Evolutionary conservation across 2,329 filamentous ascomycete species (phyloP), one percentile per base, ranked within the genome.

Genomic region (Penicillium fuscoglaucum): DNA sequence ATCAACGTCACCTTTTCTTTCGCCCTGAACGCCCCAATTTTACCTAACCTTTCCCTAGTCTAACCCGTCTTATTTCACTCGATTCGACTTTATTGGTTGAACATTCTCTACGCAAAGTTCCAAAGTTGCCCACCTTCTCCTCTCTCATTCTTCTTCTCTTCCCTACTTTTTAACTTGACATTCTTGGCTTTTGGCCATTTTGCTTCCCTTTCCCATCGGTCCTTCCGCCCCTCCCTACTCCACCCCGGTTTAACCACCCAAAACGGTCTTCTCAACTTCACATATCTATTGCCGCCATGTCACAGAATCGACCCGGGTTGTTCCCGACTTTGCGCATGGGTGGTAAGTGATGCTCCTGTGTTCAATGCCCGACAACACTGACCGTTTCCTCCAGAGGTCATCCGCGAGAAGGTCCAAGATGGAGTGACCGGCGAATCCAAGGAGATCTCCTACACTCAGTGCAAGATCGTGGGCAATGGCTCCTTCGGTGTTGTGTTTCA

Each of bases 401-500:
- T 99, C 76, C 92, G 92, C 76, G 95, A 99, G 81, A 98, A 96
- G 82, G 95, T 99, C 67, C 95, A 99, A 78, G 95, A 99, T 83
- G 95, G 95, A 75, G 83, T 96, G 67, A 99, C 95, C 15, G 95
- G 95, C 70, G 95, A 99, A 78, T 96, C 92, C 71, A 89, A 91
- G 77, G 95, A 99, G 72, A 87, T 99, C 80, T 91, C 96, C 76
- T 99, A 99, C 79, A 98, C 95, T 57, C 95, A 98, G 76, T 98
- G 93, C 83, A 99, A 99, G 82, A 98, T 99, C 72, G 95, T 99
- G 49, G 95, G 95, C 76, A 99, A 99, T 80, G 95, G 95, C 68
- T 98, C 93, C 37, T 99, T 99, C 70, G 95, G 95, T 66, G 93
- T 99, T 51, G 95, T 99, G 65, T 99, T 99, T 78, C 95, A 99